These are phyloP conservation scores for Apiospora rasikravindrae DNA, from an alignment of 2,329 filamentous ascomycete species.

Conservation along the genomic window DNA sequence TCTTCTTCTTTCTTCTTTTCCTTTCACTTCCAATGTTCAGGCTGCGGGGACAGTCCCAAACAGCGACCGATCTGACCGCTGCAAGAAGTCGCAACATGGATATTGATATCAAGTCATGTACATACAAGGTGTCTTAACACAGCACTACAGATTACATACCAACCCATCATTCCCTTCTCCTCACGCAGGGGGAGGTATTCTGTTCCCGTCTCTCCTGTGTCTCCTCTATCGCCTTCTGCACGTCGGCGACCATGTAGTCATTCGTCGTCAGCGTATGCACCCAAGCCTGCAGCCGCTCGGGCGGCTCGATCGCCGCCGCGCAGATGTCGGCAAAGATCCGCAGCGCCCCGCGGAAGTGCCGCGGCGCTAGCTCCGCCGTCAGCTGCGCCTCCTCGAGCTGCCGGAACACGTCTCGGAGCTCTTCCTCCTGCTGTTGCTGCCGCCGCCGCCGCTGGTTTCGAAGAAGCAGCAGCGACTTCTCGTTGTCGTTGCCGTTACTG, in stretches of 20 bases:
- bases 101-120: too few relatives aligned
- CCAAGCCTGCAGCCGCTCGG: neutral
- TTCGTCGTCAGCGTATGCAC: neutral
- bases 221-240: neutral
- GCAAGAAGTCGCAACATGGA: too few relatives aligned
- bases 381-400: slow-evolving; percentile 10
- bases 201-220: too few relatives aligned
- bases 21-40: too few relatives aligned
- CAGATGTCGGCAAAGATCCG: neutral
- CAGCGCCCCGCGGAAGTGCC: neutral
- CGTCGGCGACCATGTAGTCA: neutral
- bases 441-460: neutral
- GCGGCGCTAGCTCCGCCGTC: slow-evolving; percentile 8
- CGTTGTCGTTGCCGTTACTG: neutral
- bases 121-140: too few relatives aligned
- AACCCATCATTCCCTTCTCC: too few relatives aligned
- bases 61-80: too few relatives aligned
- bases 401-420: neutral
- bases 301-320: neutral
- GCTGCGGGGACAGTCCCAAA: too few relatives aligned
- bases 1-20: too few relatives aligned
- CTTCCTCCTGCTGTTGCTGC: neutral
- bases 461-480: neutral
- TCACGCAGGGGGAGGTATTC: too few relatives aligned
- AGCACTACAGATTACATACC: too few relatives aligned